These are phyloP conservation scores for Ganoderma resinaceum DNA, from an alignment of 1,284 basidiomycete genomes.

Conservation along the genomic window DNA sequence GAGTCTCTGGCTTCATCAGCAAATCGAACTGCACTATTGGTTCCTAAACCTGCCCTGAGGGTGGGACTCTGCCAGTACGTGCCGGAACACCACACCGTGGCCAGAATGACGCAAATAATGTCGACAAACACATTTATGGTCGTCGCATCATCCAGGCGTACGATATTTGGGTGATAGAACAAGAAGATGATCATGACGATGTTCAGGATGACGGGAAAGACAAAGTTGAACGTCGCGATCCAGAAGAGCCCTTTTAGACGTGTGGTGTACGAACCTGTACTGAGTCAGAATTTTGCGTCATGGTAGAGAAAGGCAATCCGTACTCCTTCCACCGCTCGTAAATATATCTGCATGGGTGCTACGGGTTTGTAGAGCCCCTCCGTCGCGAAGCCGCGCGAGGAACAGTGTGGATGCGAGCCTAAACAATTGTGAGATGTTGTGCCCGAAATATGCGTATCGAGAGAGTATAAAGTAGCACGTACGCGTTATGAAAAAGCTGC, in stretches of 20 bases:
- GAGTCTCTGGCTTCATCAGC: too few relatives aligned
- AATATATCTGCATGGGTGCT: background rate
- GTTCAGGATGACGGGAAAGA: slow-evolving; percentile 39
- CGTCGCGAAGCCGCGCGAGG: background rate
- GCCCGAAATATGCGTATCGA: too few relatives aligned
- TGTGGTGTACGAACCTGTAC: background rate
- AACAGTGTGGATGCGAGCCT: background rate
- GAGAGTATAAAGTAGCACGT: background rate
- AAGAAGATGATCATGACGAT: slow-evolving; percentile 33
- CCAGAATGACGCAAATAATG: slow-evolving; percentile 33
- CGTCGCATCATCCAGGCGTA: slow-evolving; percentile 20
- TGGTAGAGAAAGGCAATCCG: background rate
- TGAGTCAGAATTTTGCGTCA: background rate
- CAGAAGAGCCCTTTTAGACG: slow-evolving; percentile 35
- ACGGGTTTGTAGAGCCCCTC: too few relatives aligned
- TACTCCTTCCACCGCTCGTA: background rate
- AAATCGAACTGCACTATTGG: too few relatives aligned
- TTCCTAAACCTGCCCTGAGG: too few relatives aligned
- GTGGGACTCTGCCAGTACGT: background rate
- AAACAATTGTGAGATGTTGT: too few relatives aligned
- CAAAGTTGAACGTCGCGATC: slow-evolving; percentile 40
- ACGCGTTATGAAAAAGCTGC: slow-evolving; percentile 37
- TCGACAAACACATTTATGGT: slow-evolving; percentile 26
- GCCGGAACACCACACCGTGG: slow-evolving; percentile 31
- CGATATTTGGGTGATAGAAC: slow-evolving; percentile 14